phyloP scores from a whole-genome alignment of 2,329 filamentous ascomycete species.

The Colletotrichum orchidophilum region DNA sequence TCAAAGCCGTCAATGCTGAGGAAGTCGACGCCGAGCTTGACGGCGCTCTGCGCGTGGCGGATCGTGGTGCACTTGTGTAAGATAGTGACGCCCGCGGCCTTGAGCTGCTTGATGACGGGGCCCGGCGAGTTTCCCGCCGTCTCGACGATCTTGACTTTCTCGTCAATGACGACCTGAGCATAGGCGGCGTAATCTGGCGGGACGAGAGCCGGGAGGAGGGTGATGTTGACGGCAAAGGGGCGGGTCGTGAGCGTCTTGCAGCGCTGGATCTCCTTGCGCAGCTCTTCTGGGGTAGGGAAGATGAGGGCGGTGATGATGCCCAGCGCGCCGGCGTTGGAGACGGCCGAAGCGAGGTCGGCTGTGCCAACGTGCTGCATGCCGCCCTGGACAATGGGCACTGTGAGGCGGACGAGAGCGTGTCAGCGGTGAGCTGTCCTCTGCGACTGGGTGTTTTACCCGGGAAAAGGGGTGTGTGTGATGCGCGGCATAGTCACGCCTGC shows the following conservation, averaged over 20 bases:
- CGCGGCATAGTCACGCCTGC: constrained; percentile 14
- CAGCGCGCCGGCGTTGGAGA: constrained; percentile 83
- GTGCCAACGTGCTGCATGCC: constrained; percentile 90
- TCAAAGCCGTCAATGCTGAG: constrained; percentile 97
- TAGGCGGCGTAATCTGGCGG: constrained; percentile 94
- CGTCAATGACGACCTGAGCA: constrained; percentile 91
- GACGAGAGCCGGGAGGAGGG: constrained; percentile 87
- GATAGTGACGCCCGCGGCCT: constrained; percentile 79
- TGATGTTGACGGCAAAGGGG: constrained; percentile 95
- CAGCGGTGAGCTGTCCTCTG: neutral
- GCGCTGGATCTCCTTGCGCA: constrained; percentile 91
- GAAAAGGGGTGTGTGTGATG: neutral
- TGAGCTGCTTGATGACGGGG: constrained; percentile 89
- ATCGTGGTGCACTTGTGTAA: constrained; percentile 99
- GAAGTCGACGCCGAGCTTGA: constrained; percentile 97
- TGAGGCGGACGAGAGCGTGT: constrained; percentile 9
- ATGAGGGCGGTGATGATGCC: constrained; percentile 90
- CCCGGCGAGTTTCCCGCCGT: constrained; percentile 90
- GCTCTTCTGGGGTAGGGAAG: constrained; percentile 89
- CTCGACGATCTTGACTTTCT: constrained; percentile 91
- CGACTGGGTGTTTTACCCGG: neutral
- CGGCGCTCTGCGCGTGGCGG: constrained; percentile 87
- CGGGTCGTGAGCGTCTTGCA: constrained; percentile 81
- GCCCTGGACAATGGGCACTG: constrained; percentile 84
- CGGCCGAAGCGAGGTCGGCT: constrained; percentile 79